A percentile compares a stretch with the other conserved stretches of the same genome.
These are phyloP conservation scores for Chalciporus sphaerocephalus DNA, from an alignment of 768 basidiomycete species.

Conservation along the genomic window DNA sequence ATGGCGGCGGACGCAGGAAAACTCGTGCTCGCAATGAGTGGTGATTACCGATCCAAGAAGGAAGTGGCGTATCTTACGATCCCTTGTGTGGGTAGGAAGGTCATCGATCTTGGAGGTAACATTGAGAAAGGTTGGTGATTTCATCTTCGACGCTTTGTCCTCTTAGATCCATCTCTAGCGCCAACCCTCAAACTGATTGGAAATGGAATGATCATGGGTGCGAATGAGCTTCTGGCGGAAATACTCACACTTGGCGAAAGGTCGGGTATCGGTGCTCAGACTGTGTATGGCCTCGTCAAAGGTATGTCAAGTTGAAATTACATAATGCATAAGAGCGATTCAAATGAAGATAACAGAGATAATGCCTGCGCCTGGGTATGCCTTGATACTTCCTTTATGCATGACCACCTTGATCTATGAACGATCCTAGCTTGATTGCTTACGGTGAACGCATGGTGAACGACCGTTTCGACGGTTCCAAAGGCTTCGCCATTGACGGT, in stretches of 20 bases:
- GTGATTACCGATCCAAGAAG: constrained; percentile 79
- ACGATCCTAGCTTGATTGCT: constrained; percentile 38
- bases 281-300: constrained; percentile 54
- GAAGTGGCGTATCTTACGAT: constrained; percentile 73
- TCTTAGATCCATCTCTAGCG: constrained; percentile 35
- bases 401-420: constrained; percentile 2
- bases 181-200: constrained; percentile 75
- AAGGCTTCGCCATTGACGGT: constrained; percentile 79
- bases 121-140: constrained; percentile 63
- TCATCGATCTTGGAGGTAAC: constrained; percentile 79
- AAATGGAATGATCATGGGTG: constrained; percentile 74
- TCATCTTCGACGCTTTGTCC: background rate
- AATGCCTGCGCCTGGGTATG: constrained; percentile 61
- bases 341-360: constrained; percentile 42
- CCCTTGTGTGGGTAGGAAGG: constrained; percentile 73
- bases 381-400: constrained; percentile 1
- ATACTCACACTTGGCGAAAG: constrained; percentile 83
- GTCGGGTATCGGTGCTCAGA: constrained; percentile 66
- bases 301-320: constrained; percentile 35
- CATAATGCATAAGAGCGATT: constrained; percentile 12
- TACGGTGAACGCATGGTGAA: constrained; percentile 69
- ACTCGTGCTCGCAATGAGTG: constrained; percentile 73
- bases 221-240: constrained; percentile 76
- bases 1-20: constrained; percentile 58
- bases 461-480: constrained; percentile 68